These are phyloP conservation scores for Cenchrus americanus DNA, from an alignment of 176 grass and related monocot genomes.

Conservation along the genomic window DNA sequence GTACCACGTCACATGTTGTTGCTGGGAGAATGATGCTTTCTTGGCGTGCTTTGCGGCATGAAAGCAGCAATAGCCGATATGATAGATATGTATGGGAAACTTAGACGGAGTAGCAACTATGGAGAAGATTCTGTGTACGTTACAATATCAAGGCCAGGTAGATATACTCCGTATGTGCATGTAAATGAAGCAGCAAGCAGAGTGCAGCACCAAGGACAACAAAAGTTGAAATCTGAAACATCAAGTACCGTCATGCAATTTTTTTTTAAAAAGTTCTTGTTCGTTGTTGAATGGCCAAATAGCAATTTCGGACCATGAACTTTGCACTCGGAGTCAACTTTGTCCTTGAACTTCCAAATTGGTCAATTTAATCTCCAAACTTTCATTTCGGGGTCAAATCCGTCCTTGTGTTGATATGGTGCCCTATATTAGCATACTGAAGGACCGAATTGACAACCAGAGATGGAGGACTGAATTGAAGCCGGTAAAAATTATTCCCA, in stretches of 20 bases:
- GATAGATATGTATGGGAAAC: neutral
- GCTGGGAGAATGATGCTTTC: neutral
- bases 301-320: too few species aligned
- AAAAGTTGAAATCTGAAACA: neutral
- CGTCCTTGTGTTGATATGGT: too few species aligned
- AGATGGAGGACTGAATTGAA: too few species aligned
- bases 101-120: neutral
- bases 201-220: too few species aligned
- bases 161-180: neutral
- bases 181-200: neutral
- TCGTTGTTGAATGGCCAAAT: neutral
- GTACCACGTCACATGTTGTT: neutral
- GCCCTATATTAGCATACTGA: too few species aligned
- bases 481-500: too few species aligned
- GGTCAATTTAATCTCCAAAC: too few species aligned
- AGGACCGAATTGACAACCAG: too few species aligned
- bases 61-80: neutral
- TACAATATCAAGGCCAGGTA: neutral
- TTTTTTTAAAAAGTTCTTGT: neutral
- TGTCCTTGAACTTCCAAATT: too few species aligned
- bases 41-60: constrained; percentile 12
- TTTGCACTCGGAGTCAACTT: too few species aligned
- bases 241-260: neutral
- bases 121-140: neutral
- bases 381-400: too few species aligned